Evolutionary conservation across 192 early-diverging fungal species (phyloP).

Genomic region (Rhizoclosmatium globosum): DNA sequence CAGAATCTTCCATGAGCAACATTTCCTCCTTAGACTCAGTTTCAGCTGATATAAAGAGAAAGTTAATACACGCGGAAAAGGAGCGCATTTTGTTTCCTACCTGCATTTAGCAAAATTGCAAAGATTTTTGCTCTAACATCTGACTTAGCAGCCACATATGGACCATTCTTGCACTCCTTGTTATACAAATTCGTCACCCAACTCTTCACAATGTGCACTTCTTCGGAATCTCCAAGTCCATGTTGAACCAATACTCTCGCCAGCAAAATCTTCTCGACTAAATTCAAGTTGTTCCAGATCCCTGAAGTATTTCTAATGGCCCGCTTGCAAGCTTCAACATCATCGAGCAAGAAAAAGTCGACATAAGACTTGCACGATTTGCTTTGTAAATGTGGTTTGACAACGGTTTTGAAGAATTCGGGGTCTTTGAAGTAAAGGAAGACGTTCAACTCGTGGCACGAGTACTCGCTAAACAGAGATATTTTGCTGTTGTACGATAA

Average conservation of each 20-base stretch:
- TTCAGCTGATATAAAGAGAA: background rate
- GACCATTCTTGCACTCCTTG: background rate
- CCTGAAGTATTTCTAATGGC: background rate
- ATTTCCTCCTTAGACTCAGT: background rate
- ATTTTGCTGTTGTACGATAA: background rate
- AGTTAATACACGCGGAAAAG: background rate
- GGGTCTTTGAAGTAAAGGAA: constrained; percentile 34
- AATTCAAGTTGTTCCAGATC: constrained; percentile 12
- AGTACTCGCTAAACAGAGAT: constrained; percentile 22
- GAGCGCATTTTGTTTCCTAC: background rate
- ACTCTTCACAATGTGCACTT: background rate
- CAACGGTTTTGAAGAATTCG: constrained; percentile 12
- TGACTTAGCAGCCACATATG: background rate
- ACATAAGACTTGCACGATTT: constrained; percentile 15
- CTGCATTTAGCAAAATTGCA: constrained; percentile 5
- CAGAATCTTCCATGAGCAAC: background rate
- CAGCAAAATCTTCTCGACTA: constrained; percentile 23
- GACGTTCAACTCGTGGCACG: constrained; percentile 34
- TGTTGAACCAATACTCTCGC: constrained; percentile 5
- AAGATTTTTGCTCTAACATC: background rate
- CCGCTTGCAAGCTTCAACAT: constrained; percentile 5
- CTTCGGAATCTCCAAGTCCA: background rate
- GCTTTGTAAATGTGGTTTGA: constrained; percentile 19
- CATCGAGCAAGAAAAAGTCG: constrained; percentile 12
- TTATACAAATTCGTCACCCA: constrained; percentile 18